Base-by-base conservation (phyloP, 805 yeast genomes). In the Ogataea angusta region DNA sequence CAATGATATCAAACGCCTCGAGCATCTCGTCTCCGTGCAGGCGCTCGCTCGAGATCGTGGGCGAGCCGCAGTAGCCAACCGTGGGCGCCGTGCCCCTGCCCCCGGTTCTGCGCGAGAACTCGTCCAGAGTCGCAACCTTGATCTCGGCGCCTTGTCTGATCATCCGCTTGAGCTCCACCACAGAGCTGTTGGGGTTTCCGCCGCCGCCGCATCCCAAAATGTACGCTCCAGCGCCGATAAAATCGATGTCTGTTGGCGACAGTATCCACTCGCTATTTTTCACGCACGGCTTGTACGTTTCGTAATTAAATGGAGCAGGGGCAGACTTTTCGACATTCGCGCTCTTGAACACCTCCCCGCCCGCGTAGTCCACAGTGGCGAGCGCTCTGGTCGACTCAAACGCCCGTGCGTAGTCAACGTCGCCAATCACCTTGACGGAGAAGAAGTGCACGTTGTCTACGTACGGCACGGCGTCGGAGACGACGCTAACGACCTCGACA, bases 151-250 rank as follows among this genome's bases (percentile, higher is more conserved):
- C 76, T 10, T 51, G 42, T 25, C 63, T 42, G 13, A 70, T 42
- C 43, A 59, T 40, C 36, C 60, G 63, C 36, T 66, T 55, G 3
- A 62, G 41, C 34, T 63, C 67, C 5, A 71, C 54, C 32, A 47
- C 65, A 12, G 52, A 47, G 6, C 70, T 56, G 51, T 68, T 64
- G 21, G 75, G 43, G 31, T 64, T 63, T 31, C 76, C 75, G 25
- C 76, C 76, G 13, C 76, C 76, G 2, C 75, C 76, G 51, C 72
- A 67, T 3, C 75, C 76, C 4, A 71, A 60, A 31, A 70, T 68
- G 42, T 69, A 70, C 6, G 49, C 44, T 12, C 76, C 77, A 37
- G 65, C 59, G 21, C 67, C 52, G 10, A 72, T 50, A 39, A 62
- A 61, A 25, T 69, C 74, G 68, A 71, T 46, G 51, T 72, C 76